phyloP scores from a whole-genome alignment of 208 protist species.

The Leishmania aethiopica region DNA sequence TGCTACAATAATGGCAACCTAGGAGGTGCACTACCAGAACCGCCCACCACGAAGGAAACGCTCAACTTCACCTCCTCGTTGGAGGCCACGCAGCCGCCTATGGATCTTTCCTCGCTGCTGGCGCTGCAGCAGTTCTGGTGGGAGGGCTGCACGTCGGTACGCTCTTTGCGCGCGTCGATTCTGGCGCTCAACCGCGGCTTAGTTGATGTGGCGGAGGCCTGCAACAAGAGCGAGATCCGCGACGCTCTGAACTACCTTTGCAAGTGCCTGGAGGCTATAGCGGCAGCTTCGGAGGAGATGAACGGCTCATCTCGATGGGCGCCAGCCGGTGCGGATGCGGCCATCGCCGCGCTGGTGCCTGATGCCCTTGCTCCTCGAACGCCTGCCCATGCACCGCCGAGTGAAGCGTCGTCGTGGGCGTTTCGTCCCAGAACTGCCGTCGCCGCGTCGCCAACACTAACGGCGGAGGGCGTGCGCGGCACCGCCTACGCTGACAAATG shows the following conservation, averaged over 20 bases:
- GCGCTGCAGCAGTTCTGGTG: constrained; percentile 70
- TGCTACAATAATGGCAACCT: not conserved
- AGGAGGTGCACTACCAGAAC: not conserved
- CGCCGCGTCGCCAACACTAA: too few relatives aligned
- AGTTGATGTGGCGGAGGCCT: constrained; percentile 38
- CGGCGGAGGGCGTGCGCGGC: not conserved
- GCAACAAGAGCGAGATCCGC: constrained; percentile 39
- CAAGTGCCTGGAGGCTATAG: constrained; percentile 37
- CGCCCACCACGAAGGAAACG: not conserved
- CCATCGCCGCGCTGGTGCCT: not conserved
- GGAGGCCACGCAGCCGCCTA: not conserved
- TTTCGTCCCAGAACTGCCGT: not conserved
- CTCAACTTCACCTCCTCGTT: not conserved
- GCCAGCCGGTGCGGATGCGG: not conserved
- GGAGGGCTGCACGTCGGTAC: constrained; percentile 47
- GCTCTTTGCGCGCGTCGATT: constrained; percentile 25
- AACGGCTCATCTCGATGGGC: not conserved
- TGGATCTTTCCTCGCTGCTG: constrained; percentile 34
- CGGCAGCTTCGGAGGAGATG: not conserved
- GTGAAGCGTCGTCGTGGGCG: not conserved
- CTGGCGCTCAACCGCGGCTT: constrained; percentile 27
- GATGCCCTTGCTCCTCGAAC: too few relatives aligned
- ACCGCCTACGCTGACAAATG: not conserved
- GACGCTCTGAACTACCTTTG: constrained; percentile 51
- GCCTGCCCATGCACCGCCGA: not conserved